These are phyloP conservation scores for Amanita exitialis DNA, from an alignment of 768 basidiomycete genomes.

Conservation along the genomic window DNA sequence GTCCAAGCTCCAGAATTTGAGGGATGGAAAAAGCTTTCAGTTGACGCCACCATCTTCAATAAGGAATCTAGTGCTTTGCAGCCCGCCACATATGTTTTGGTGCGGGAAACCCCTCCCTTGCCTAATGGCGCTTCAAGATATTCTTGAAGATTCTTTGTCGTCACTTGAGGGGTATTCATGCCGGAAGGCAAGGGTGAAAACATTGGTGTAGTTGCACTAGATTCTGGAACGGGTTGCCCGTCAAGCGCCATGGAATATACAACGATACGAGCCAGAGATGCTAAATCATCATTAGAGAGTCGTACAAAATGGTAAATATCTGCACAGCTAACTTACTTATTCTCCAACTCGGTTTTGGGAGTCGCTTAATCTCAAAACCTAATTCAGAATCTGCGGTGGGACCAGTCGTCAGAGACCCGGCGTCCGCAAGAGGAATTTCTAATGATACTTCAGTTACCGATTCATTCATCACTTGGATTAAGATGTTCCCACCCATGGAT, in stretches of 20 bases:
- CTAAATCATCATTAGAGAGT: constrained; percentile 23
- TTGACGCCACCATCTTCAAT: constrained; percentile 76
- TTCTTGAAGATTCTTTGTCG: constrained; percentile 36
- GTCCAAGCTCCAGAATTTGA: constrained; percentile 83
- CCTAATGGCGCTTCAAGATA: constrained; percentile 50
- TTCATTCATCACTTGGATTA: background rate
- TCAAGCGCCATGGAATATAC: constrained; percentile 83
- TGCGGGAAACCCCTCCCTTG: constrained; percentile 30
- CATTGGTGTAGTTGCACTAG: constrained; percentile 61
- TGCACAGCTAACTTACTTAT: constrained; percentile 39
- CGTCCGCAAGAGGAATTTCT: constrained; percentile 68
- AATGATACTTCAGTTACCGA: constrained; percentile 8
- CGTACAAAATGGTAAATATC: constrained; percentile 8
- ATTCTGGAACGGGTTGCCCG: constrained; percentile 42
- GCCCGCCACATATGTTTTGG: constrained; percentile 65
- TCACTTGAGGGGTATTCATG: constrained; percentile 44
- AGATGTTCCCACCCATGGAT: constrained; percentile 54
- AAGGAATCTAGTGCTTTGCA: constrained; percentile 80
- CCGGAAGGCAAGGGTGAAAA: constrained; percentile 65
- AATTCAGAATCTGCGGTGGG: constrained; percentile 66
- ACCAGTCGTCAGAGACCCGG: constrained; percentile 67
- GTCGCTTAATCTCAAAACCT: constrained; percentile 61
- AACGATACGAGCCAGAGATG: constrained; percentile 74
- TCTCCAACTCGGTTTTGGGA: constrained; percentile 66
- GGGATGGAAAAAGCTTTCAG: constrained; percentile 88